phyloP scores from a whole-genome alignment of 108 stramenopile species.

The Skeletonema tropicum region DNA sequence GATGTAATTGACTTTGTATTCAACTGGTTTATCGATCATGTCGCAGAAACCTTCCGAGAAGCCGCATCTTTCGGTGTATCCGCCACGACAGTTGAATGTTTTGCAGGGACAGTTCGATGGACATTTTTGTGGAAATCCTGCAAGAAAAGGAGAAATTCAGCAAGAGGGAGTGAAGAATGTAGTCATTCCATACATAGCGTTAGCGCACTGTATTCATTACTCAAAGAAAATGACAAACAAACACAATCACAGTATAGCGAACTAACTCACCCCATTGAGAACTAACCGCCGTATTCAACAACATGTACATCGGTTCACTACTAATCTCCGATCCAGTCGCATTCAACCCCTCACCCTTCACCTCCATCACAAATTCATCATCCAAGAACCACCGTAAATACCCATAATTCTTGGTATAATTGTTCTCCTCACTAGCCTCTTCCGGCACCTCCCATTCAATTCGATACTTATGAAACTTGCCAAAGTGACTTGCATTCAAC shows the following conservation, averaged over 20 bases:
- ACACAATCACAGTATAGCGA: background rate
- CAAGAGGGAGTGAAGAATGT: background rate
- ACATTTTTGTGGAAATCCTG: slow-evolving; percentile 73
- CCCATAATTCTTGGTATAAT: slow-evolving; percentile 47
- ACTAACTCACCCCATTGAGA: slow-evolving; percentile 84
- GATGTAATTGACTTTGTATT: slow-evolving; percentile 86
- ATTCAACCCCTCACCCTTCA: slow-evolving; percentile 71
- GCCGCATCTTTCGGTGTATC: slow-evolving; percentile 80
- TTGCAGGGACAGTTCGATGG: slow-evolving; percentile 79
- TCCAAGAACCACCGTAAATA: slow-evolving; percentile 93
- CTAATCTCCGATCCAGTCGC: slow-evolving; percentile 86
- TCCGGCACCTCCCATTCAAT: slow-evolving; percentile 95
- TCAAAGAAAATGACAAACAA: background rate
- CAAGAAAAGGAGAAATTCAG: background rate
- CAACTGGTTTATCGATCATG: slow-evolving; percentile 69
- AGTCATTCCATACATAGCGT: background rate
- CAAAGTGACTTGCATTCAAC: slow-evolving; percentile 78
- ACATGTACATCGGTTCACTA: slow-evolving; percentile 90
- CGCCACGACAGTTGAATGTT: slow-evolving; percentile 84
- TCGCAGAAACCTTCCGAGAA: slow-evolving; percentile 91
- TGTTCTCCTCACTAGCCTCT: slow-evolving; percentile 36
- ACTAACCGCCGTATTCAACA: slow-evolving; percentile 95
- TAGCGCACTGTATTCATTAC: background rate
- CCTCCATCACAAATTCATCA: slow-evolving; percentile 77
- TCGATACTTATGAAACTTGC: slow-evolving; percentile 83